phyloP scores from a whole-genome alignment of 2,329 filamentous ascomycete species.

The Ceratocystis huliohia region DNA sequence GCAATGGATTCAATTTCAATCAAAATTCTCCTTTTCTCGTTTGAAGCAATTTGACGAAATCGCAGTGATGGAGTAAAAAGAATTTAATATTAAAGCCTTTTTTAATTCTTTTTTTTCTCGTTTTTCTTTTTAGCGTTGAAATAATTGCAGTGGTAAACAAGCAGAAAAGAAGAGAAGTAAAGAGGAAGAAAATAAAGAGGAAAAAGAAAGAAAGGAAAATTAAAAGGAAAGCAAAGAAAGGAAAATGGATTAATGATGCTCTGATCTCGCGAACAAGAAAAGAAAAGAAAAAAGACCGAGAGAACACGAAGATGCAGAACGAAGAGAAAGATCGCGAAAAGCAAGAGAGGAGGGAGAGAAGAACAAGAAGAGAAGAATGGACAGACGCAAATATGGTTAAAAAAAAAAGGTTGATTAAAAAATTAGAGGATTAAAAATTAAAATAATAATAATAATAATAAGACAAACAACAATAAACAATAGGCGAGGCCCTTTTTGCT shows the following conservation, averaged over 20 bases:
- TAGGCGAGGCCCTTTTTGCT: not conserved
- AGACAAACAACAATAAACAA: not conserved
- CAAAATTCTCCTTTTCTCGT: not conserved
- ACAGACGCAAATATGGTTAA: not conserved
- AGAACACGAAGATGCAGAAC: constrained; percentile 1
- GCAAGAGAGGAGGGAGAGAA: constrained; percentile 5
- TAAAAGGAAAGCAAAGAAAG: not conserved
- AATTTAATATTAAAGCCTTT: not conserved
- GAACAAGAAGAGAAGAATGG: constrained; percentile 3
- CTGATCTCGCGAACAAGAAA: not conserved
- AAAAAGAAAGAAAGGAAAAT: constrained; percentile 11
- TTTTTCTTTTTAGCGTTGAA: not conserved
- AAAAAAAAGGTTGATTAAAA: not conserved
- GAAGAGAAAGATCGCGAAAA: constrained; percentile 10
- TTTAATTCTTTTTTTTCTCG: not conserved
- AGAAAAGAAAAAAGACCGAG: constrained; percentile 9
- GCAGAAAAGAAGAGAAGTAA: not conserved
- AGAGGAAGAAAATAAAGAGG: not conserved
- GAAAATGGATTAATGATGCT: constrained; percentile 3
- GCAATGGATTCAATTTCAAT: no score
- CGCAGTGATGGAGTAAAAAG: constrained; percentile 1
- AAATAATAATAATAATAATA: not conserved
- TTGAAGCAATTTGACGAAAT: not conserved
- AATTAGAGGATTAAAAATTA: not conserved
- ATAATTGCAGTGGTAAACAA: not conserved